Evolutionary conservation across 2,329 filamentous ascomycete genomes (phyloP).

Genomic region (Ceratocystis cacaofunesta): DNA sequence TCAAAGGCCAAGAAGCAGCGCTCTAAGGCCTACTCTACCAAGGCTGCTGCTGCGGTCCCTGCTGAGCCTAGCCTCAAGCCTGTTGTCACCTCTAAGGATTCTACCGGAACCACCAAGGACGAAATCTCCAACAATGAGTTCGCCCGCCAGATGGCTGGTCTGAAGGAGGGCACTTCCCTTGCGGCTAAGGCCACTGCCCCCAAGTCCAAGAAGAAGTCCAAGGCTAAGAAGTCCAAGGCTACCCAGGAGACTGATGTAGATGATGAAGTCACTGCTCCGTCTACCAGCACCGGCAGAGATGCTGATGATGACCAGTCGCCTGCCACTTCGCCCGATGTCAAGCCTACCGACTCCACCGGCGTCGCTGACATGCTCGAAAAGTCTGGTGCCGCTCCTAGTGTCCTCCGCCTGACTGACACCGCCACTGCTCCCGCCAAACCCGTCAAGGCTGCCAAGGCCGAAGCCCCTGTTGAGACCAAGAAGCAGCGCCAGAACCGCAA

Average conservation of each 20-base stretch:
- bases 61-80: constrained; percentile 4
- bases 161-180: constrained; percentile 43
- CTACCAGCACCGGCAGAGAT: constrained; percentile 58
- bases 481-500: constrained; percentile 87
- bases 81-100: constrained; percentile 19
- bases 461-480: constrained; percentile 66
- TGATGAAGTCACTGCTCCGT: constrained; percentile 37
- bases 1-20: constrained; percentile 35
- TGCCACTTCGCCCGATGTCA: constrained; percentile 47
- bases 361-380: constrained; percentile 88
- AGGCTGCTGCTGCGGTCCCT: constrained; percentile 21
- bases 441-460: constrained; percentile 44
- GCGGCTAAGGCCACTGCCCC: constrained; percentile 41
- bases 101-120: constrained; percentile 28
- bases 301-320: constrained; percentile 70
- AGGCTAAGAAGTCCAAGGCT: constrained; percentile 51
- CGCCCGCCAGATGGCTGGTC: constrained; percentile 54
- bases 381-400: constrained; percentile 48
- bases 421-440: constrained; percentile 47
- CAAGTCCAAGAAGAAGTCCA: constrained; percentile 46
- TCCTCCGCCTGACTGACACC: constrained; percentile 54
- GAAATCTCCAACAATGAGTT: constrained; percentile 58
- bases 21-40: constrained; percentile 26
- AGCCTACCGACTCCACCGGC: constrained; percentile 46
- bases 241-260: constrained; percentile 34